A percentile compares a stretch with the other conserved stretches of the same genome.
Evolutionary conservation across 1,284 basidiomycete genomes (phyloP).

Genomic region (Peniophora sp.): DNA sequence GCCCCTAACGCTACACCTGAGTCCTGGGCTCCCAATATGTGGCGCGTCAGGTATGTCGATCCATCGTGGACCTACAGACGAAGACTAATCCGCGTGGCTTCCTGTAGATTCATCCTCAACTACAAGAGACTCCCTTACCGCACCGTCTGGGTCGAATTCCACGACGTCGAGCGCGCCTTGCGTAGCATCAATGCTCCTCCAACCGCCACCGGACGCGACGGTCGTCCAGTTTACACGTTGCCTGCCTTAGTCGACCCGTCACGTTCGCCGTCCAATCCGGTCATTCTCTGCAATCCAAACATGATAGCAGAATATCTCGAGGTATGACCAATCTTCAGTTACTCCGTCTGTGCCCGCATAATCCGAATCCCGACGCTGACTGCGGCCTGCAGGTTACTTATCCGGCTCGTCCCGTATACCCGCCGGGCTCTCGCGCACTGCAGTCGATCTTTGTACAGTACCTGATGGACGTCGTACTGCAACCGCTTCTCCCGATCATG

Average conservation of each 20-base stretch:
- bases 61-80: background rate
- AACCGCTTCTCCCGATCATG: slow-evolving; percentile 63
- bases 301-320: slow-evolving; percentile 69
- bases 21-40: slow-evolving; percentile 67
- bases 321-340: background rate
- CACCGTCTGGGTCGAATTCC: slow-evolving; percentile 62
- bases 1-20: slow-evolving; percentile 50
- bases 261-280: slow-evolving; percentile 24
- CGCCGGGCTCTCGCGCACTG: slow-evolving; percentile 57
- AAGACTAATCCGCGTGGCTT: background rate
- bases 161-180: slow-evolving; percentile 55
- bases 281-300: slow-evolving; percentile 48
- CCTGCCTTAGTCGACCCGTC: slow-evolving; percentile 51
- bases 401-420: slow-evolving; percentile 60
- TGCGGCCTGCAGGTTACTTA: slow-evolving; percentile 27
- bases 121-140: slow-evolving; percentile 62
- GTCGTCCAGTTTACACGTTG: slow-evolving; percentile 54
- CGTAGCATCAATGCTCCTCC: slow-evolving; percentile 51
- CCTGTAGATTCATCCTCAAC: slow-evolving; percentile 56
- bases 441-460: slow-evolving; percentile 65
- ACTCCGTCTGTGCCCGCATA: too few relatives aligned
- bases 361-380: too few relatives aligned
- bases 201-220: slow-evolving; percentile 43
- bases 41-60: slow-evolving; percentile 37
- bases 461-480: slow-evolving; percentile 55